These are phyloP conservation scores for Hyphopichia homilentoma DNA, from an alignment of 805 yeast species.

Conservation along the genomic window DNA sequence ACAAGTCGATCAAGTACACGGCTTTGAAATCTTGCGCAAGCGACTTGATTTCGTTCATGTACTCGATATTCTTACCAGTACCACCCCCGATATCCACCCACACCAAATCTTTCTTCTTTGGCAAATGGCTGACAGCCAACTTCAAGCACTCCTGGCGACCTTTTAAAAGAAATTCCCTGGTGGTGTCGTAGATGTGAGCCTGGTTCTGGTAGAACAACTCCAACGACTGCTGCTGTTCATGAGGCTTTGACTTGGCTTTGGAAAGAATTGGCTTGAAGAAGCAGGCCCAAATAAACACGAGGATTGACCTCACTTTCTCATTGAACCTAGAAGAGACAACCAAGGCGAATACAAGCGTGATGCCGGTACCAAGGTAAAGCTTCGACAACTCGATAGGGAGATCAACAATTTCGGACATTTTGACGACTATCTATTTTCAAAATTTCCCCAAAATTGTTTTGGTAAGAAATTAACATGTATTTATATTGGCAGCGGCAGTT, in stretches of 20 bases:
- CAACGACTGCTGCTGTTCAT: constrained; percentile 54
- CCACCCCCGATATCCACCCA: constrained; percentile 89
- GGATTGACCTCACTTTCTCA: constrained; percentile 20
- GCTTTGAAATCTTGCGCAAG: constrained; percentile 52
- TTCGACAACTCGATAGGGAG: constrained; percentile 12
- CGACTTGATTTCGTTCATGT: constrained; percentile 57
- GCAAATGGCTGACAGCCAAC: constrained; percentile 56
- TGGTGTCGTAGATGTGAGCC: constrained; percentile 72
- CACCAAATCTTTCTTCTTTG: constrained; percentile 42
- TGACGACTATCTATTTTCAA: too few relatives aligned
- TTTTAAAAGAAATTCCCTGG: constrained; percentile 61
- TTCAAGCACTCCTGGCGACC: constrained; percentile 67
- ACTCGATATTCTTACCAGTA: constrained; percentile 78
- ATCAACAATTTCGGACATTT: constrained; percentile 3
- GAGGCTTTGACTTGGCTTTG: constrained; percentile 23
- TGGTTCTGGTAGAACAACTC: constrained; percentile 74
- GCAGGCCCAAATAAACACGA: constrained; percentile 45
- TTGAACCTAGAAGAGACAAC: constrained; percentile 15
- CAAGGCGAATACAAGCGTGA: constrained; percentile 6
- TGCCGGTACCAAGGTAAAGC: constrained; percentile 12
- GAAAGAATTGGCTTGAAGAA: constrained; percentile 54
- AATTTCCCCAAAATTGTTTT: too few relatives aligned
- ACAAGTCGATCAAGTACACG: constrained; percentile 68
- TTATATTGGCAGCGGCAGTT: too few relatives aligned
- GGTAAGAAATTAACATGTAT: too few relatives aligned